Conservation (phyloP, 164 flowering plant species). For the Cinnamomum chago region DNA sequence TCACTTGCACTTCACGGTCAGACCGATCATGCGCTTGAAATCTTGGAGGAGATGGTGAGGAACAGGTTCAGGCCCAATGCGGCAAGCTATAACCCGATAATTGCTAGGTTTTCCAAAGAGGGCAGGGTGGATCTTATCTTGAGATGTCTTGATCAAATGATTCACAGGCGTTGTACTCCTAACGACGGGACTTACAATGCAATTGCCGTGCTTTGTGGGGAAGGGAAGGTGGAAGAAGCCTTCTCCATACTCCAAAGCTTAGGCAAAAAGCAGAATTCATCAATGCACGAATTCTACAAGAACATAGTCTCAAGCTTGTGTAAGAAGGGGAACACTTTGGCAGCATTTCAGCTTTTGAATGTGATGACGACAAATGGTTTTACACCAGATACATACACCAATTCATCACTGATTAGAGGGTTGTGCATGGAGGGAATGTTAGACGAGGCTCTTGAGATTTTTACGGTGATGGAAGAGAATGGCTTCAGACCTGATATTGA, state of each 20-base stretch:
- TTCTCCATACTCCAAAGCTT: slow-evolving; percentile 62
- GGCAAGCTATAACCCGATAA: slow-evolving; percentile 72
- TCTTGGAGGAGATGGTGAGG: slow-evolving; percentile 57
- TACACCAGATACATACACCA: slow-evolving; percentile 66
- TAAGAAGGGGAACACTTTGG: slow-evolving; percentile 70
- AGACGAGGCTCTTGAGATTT: slow-evolving; percentile 59
- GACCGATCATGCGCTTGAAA: slow-evolving; percentile 56
- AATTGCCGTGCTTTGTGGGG: slow-evolving; percentile 59
- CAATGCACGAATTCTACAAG: slow-evolving; percentile 54
- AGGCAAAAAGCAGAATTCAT: slow-evolving; percentile 44
- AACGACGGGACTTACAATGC: slow-evolving; percentile 88
- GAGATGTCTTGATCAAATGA: slow-evolving; percentile 69
- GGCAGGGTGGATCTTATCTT: slow-evolving; percentile 55
- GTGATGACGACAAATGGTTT: slow-evolving; percentile 76
- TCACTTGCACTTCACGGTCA: slow-evolving; percentile 66
- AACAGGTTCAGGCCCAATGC: slow-evolving; percentile 51
- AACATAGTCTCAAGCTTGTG: slow-evolving; percentile 68
- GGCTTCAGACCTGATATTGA: slow-evolving; percentile 46
- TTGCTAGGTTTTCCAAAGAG: slow-evolving; percentile 61
- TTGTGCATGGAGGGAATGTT: slow-evolving; percentile 82
- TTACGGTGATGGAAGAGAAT: slow-evolving; percentile 61
- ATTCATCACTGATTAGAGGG: slow-evolving; percentile 78
- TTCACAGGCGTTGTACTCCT: slow-evolving; percentile 42
- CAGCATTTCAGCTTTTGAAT: slow-evolving; percentile 70
- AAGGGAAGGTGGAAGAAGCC: slow-evolving; percentile 64